Evolutionary conservation across 371 early-diverging fungal species (phyloP), one percentile per base, ranked within the genome.

Genomic region (Blakeslea trispora): DNA sequence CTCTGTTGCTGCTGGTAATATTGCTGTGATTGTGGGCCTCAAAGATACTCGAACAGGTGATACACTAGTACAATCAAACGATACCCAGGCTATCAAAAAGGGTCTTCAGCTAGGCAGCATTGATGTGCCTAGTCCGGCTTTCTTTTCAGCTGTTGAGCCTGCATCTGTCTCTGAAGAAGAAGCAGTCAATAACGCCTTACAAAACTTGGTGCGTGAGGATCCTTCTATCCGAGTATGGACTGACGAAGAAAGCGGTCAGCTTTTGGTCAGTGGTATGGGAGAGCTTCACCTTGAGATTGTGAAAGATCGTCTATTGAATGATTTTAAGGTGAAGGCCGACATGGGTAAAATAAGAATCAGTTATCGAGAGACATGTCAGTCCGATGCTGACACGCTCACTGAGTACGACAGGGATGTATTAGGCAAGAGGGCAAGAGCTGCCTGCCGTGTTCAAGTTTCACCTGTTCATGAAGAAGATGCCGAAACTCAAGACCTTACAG

Each of bases 251-350:
- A 91, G 94, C 5, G 94, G 95, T 0, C 98, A 98, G 61, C 87
- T 85, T 5, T 64, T 97, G 47, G 71, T 98, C n/a, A 83, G 89
- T 53, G 98, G 98, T 2, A 96, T 97, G 96, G 98, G 98, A 9
- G 97, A 97, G 66, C 81, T 98, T 45, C 98, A 98, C 66, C 69
- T 97, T 21, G 98, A 98, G 50, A 90, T 98, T 17, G 86, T 93
- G 21, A 83, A 82, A 47, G 92, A 93, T 49, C 72, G 96, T 4
- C 72, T 98, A 35, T 42, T 85, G 34, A 87, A 87, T 34, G 91
- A 90, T 18, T 86, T 93, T 64, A 85, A 85, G 46, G 89, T 92
- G 57, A 85, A 87, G 31, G 90, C 90, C 3, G 81, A 85, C 24
- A 82, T 94, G 74, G 97, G 98, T 5, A 81, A 84, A 45, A 90